These are phyloP conservation scores for Yarrowia bubula DNA, from an alignment of 805 yeast species.

Conservation along the genomic window DNA sequence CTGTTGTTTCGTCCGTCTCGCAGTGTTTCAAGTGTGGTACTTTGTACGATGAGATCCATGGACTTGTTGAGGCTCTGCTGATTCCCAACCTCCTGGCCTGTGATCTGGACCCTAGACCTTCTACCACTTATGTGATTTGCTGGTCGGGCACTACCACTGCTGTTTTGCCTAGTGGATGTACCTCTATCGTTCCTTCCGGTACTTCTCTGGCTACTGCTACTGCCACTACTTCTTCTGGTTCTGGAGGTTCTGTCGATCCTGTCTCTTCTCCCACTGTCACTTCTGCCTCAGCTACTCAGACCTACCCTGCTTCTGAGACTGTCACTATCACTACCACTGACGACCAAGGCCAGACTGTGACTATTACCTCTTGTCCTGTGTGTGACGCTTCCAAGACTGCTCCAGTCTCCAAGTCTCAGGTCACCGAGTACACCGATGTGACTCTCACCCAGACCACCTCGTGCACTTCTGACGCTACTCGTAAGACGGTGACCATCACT, in stretches of 20 bases:
- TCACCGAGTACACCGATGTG: no score
- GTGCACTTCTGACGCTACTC: background rate
- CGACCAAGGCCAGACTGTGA: background rate
- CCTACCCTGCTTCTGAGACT: background rate
- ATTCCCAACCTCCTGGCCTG: conserved; percentile 10
- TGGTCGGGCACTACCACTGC: background rate
- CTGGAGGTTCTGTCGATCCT: background rate
- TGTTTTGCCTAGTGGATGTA: background rate
- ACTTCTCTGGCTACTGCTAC: background rate
- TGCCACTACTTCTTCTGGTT: background rate
- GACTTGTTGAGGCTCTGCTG: conserved; percentile 3
- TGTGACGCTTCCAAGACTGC: background rate
- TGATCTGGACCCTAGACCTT: conserved; percentile 8
- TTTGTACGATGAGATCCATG: conserved; percentile 7
- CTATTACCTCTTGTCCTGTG: conserved; percentile 11
- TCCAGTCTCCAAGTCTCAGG: no score
- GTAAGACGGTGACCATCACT: background rate
- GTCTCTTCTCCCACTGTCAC: background rate
- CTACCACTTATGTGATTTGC: conserved; percentile 17
- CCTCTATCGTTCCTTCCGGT: conserved; percentile 14
- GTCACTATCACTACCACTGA: conserved; percentile 7
- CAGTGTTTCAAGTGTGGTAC: conserved; percentile 13
- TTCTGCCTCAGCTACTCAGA: background rate
- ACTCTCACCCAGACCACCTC: no score
- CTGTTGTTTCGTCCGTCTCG: background rate